phyloP scores from a whole-genome alignment of 164 flowering plant genomes.

The Aristolochia fimbriata region DNA sequence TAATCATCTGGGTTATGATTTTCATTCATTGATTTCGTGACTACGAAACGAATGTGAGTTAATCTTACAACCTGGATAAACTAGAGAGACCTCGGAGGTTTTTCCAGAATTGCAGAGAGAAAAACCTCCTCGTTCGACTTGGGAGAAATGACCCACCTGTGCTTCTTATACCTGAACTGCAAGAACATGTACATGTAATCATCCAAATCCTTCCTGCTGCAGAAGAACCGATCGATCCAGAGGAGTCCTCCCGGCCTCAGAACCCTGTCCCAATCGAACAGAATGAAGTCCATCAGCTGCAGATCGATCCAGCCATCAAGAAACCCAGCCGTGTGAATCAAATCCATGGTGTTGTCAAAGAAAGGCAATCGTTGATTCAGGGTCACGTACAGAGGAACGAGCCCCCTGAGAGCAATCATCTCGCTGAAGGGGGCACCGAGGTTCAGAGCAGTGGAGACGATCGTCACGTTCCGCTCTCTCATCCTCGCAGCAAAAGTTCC shows the following conservation, averaged over 20 bases:
- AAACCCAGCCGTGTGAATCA: constrained; percentile 80
- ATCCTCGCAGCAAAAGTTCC: constrained; percentile 91
- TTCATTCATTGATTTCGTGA: not conserved
- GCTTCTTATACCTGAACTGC: constrained; percentile 88
- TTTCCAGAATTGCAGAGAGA: constrained; percentile 84
- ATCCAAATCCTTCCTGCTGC: constrained; percentile 61
- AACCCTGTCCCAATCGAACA: constrained; percentile 86
- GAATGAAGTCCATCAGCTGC: constrained; percentile 61
- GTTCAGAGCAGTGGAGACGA: constrained; percentile 71
- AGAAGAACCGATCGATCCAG: constrained; percentile 82
- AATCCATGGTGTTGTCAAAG: constrained; percentile 88
- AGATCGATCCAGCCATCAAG: constrained; percentile 87
- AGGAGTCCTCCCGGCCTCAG: constrained; percentile 86
- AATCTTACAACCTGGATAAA: not conserved
- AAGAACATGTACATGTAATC: constrained; percentile 91
- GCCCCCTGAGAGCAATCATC: constrained; percentile 80
- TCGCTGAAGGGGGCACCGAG: constrained; percentile 94
- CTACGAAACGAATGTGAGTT: too few species aligned
- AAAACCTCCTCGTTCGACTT: constrained; percentile 68
- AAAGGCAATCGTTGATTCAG: constrained; percentile 81
- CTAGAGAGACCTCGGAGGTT: constrained; percentile 67
- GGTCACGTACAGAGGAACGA: constrained; percentile 67
- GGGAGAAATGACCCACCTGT: constrained; percentile 62
- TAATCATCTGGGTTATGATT: too few species aligned
- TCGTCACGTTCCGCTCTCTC: constrained; percentile 71